A percentile compares a stretch with the other conserved stretches of the same genome.
These are phyloP conservation scores for Jackrogersella minutella DNA, from an alignment of 495 filamentous ascomycete genomes.

Conservation along the genomic window DNA sequence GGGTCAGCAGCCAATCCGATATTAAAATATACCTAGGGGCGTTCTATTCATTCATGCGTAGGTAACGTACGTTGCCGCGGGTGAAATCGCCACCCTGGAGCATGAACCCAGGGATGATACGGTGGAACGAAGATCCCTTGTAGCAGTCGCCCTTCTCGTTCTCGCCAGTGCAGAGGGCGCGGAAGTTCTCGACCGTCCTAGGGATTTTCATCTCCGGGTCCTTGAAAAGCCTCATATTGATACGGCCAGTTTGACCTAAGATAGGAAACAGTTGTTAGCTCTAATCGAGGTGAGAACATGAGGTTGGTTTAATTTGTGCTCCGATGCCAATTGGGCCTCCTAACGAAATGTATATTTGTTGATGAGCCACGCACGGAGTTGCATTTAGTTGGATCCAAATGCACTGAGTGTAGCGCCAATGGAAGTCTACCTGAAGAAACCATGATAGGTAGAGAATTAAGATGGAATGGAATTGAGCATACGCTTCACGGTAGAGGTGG, in stretches of 20 bases:
- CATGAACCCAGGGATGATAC: conserved; percentile 97
- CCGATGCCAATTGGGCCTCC: conserved; percentile 12
- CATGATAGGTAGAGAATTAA: conserved; percentile 26
- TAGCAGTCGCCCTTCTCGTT: conserved; percentile 90
- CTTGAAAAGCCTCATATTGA: conserved; percentile 92
- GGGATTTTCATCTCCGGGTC: conserved; percentile 85
- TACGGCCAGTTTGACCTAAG: conserved; percentile 76
- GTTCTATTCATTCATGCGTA: neutral
- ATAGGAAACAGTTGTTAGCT: conserved; percentile 29
- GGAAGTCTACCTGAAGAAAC: neutral
- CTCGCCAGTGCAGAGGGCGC: conserved; percentile 89
- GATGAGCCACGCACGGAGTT: neutral
- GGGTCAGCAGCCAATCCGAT: conserved; percentile 20
- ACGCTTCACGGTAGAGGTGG: conserved; percentile 67
- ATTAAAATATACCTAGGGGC: neutral
- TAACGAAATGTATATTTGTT: neutral
- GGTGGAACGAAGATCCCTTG: conserved; percentile 88
- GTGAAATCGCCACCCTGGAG: conserved; percentile 99
- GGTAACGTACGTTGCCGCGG: conserved; percentile 78
- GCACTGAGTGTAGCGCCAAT: conserved; percentile 13
- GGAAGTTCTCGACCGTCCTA: conserved; percentile 94
- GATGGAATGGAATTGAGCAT: conserved; percentile 51
- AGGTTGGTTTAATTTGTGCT: neutral
- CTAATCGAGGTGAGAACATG: conserved; percentile 22
- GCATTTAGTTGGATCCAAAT: neutral